Evolutionary conservation across 331 rosid species (phyloP).

Genomic region (Spiraea crenata): DNA sequence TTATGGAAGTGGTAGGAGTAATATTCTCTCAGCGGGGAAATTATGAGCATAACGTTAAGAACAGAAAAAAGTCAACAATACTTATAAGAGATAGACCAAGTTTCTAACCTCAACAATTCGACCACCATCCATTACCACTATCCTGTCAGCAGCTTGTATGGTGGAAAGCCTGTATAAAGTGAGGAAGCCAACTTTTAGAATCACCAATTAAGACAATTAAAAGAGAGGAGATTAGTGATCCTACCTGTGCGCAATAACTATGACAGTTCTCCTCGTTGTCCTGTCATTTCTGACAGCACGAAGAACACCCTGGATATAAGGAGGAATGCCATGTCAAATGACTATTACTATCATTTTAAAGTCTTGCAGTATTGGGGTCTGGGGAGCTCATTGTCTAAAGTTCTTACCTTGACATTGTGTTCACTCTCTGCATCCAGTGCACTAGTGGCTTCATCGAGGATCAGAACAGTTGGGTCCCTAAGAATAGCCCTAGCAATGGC

Average conservation of each 20-base stretch:
- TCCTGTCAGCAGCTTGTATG: constrained; percentile 91
- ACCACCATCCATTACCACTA: constrained; percentile 90
- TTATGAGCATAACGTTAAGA: neutral
- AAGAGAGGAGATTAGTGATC: constrained; percentile 13
- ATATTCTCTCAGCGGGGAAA: neutral
- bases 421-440: constrained; percentile 98
- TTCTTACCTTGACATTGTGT: constrained; percentile 74
- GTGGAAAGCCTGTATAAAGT: constrained; percentile 78
- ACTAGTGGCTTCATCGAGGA: constrained; percentile 98
- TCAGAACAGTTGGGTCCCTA: constrained; percentile 86
- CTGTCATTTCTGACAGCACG: constrained; percentile 70
- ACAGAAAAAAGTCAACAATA: neutral
- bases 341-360: neutral
- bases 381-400: constrained; percentile 19
- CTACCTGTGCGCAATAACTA: constrained; percentile 92
- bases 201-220: constrained; percentile 1
- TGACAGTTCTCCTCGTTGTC: constrained; percentile 62
- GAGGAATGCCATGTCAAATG: constrained; percentile 19
- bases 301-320: constrained; percentile 73
- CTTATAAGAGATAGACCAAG: neutral
- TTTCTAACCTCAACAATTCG: constrained; percentile 75
- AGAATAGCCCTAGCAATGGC: constrained; percentile 95
- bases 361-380: constrained; percentile 3
- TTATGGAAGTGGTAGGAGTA: neutral
- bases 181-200: constrained; percentile 17